Evolutionary conservation across 2,329 filamentous ascomycete genomes (phyloP).

Genomic region (Cercospora nicotianae): DNA sequence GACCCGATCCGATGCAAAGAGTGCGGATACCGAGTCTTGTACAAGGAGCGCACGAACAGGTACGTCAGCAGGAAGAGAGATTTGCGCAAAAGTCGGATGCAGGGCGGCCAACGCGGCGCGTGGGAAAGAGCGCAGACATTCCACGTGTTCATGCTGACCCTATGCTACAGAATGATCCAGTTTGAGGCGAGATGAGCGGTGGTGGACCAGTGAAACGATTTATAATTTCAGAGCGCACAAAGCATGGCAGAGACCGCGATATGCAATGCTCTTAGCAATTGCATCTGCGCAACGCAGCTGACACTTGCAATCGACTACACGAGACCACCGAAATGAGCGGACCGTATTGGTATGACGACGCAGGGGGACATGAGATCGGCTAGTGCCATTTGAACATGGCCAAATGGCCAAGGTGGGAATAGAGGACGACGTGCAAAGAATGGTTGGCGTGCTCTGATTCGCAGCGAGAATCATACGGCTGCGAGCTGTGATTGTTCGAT

Average conservation of each 20-base stretch:
- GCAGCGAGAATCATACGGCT: neutral
- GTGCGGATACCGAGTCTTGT: constrained; percentile 92
- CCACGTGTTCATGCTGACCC: constrained; percentile 11
- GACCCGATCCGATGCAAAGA: constrained; percentile 86
- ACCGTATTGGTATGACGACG: neutral
- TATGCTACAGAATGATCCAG: constrained; percentile 80
- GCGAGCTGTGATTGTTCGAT: neutral
- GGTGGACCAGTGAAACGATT: neutral
- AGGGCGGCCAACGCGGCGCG: neutral
- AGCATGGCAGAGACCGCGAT: neutral
- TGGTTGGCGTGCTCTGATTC: neutral
- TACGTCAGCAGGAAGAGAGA: constrained; percentile 50
- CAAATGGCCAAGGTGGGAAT: too few relatives aligned
- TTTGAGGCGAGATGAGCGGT: constrained; percentile 80
- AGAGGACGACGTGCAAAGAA: neutral
- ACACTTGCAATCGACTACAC: neutral
- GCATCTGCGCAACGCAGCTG: neutral
- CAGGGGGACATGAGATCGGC: neutral
- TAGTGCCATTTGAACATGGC: neutral
- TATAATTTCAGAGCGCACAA: neutral
- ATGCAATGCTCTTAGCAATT: neutral
- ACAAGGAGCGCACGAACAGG: constrained; percentile 98
- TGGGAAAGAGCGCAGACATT: neutral
- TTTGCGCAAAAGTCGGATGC: neutral
- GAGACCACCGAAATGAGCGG: neutral